These are phyloP conservation scores for Trichomonascaceae sp. DNA, from an alignment of 1,139 yeast genomes.

Conservation along the genomic window DNA sequence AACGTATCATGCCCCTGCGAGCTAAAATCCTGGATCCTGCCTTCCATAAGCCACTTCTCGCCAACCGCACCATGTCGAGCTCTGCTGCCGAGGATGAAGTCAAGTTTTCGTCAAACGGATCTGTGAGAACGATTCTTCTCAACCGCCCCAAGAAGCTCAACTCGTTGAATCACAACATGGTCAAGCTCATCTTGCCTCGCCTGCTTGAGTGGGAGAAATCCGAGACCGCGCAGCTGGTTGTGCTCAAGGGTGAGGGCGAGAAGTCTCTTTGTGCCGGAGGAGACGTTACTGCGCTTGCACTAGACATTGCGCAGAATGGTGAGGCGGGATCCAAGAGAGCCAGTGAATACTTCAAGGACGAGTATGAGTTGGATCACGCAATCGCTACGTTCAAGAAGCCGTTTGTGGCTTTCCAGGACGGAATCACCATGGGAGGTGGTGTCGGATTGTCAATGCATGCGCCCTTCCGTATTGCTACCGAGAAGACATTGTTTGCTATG, in stretches of 20 bases:
- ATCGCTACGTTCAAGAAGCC: constrained; percentile 80
- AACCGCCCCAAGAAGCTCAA: constrained; percentile 78
- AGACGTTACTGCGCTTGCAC: constrained; percentile 64
- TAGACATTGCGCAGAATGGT: constrained; percentile 35
- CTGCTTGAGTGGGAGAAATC: constrained; percentile 66
- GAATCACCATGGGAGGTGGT: constrained; percentile 98
- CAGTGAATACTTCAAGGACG: constrained; percentile 58
- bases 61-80: constrained; percentile 8
- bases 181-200: constrained; percentile 58
- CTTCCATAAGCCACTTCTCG: constrained; percentile 1
- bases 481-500: constrained; percentile 85
- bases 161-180: constrained; percentile 74
- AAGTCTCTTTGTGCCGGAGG: constrained; percentile 62
- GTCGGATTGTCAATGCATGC: constrained; percentile 86
- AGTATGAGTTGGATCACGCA: constrained; percentile 69
- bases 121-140: constrained; percentile 62
- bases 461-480: constrained; percentile 90
- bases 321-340: constrained; percentile 29
- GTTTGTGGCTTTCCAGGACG: constrained; percentile 71
- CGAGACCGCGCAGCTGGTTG: constrained; percentile 45
- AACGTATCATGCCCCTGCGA: constrained; percentile 18
- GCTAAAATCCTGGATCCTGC: constrained; percentile 17
- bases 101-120: constrained; percentile 45
- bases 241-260: constrained; percentile 54
- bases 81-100: constrained; percentile 35